Base-by-base conservation (phyloP, 2,329 filamentous ascomycete genomes). In the Pseudocercospora musae region DNA sequence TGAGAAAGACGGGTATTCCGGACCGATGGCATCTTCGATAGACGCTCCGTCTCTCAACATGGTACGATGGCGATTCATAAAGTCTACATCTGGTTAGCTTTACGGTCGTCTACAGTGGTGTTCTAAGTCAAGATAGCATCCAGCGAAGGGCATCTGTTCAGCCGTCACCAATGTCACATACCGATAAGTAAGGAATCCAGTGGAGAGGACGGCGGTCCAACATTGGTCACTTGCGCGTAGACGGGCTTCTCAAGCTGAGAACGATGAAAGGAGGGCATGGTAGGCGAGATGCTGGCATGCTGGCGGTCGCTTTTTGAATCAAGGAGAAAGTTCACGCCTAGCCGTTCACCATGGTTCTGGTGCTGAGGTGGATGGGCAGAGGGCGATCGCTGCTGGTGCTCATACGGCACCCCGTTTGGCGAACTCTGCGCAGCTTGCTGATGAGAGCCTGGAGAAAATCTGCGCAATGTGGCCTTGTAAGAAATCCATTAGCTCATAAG, bases 1-100 rank as follows among this genome's bases (percentile, higher is more conserved):
- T 0, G 88, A 88, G 60, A 96, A 89, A 61, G 88, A 90, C 1
- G 92, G 92, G 72, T 96, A 93, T 13, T 85, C 82, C 0, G 92
- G 91, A 0, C 91, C 91, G 7, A 91, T 83, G 8, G 94, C 83
- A 49, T 89, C 85, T 44, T 86, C 81, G 8, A 82, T 77, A 0
- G 88, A 79, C 0, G 87, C 81, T 4, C 90, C 90, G 63, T 90
- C 84, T 1, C 84, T 84, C 1, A 87, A 84, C 53, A 87, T 86
- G 69, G 88, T 84, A 33, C 84, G 84, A 5, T 89, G 85, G 69
- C 91, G 86, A 25, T 85, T 81, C 27, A 95, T 82, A 71, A 95
- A 96, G 72, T 93, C 88, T 23, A 18, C 52, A 54, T 10, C 25
- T 21, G 11, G 15, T 54, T 37, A 54, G 52, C 52, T 37, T 29